Conservation (phyloP, 2,329 filamentous ascomycete genomes). For the Mycocentrospora acerina region DNA sequence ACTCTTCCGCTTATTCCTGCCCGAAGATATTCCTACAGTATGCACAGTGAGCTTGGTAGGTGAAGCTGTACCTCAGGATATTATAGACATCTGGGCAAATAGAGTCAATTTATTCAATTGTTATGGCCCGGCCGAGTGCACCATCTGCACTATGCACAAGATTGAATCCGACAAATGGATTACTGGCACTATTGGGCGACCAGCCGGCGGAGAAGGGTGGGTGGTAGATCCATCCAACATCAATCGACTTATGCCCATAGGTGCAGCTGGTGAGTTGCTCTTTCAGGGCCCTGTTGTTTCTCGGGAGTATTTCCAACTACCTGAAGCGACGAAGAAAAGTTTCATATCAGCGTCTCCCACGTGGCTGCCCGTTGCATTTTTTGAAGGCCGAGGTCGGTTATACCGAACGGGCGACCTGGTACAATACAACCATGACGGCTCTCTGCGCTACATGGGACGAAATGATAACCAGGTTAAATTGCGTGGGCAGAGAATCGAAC, state of each 20-base stretch:
- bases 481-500: not conserved
- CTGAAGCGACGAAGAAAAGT: no score
- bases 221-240: slow-evolving; percentile 23
- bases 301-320: slow-evolving; percentile 17
- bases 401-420: not conserved
- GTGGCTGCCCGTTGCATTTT: no score
- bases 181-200: slow-evolving; percentile 42
- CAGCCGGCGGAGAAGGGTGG: slow-evolving; percentile 12
- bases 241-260: slow-evolving; percentile 14
- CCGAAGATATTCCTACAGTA: slow-evolving; percentile 42
- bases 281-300: slow-evolving; percentile 19
- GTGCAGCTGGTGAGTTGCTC: slow-evolving; percentile 20
- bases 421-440: not conserved
- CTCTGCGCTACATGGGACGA: not conserved
- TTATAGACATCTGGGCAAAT: slow-evolving; percentile 8
- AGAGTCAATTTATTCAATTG: slow-evolving; percentile 8
- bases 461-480: not conserved
- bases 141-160: slow-evolving; percentile 1
- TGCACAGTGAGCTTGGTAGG: slow-evolving; percentile 45
- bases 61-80: slow-evolving; percentile 26
- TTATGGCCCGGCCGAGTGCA: slow-evolving; percentile 15
- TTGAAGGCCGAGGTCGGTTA: not conserved
- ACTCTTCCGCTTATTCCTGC: no score
- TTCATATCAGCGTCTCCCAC: no score
- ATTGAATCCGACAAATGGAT: not conserved